A percentile compares a stretch with the other conserved stretches of the same genome.
These are phyloP conservation scores for Giardia muris DNA, from an alignment of 208 protist genomes.

Conservation along the genomic window DNA sequence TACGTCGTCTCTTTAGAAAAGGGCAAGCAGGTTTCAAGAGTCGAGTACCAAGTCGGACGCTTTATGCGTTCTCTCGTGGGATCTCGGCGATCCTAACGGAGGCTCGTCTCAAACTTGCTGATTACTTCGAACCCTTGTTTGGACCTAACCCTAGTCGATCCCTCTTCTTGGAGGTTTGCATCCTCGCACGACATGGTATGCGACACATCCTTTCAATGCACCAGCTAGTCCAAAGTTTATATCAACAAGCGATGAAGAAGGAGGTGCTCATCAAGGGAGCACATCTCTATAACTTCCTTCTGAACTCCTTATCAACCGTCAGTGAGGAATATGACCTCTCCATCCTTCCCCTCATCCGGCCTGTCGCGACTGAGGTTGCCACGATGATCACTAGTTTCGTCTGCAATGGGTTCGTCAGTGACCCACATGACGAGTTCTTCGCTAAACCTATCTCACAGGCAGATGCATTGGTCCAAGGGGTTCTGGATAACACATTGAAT, in stretches of 20 bases:
- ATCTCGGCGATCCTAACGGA: background rate
- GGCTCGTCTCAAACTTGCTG: background rate
- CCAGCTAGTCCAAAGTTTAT: background rate
- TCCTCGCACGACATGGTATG: background rate
- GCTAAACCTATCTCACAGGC: background rate
- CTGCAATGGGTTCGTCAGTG: background rate
- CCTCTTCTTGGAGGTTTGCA: background rate
- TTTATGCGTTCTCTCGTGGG: background rate
- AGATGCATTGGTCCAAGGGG: background rate
- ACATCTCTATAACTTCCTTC: background rate
- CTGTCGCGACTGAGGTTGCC: background rate
- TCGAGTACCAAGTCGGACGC: background rate
- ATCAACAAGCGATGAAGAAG: background rate
- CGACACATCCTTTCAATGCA: background rate
- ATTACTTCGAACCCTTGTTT: background rate
- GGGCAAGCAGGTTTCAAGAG: background rate
- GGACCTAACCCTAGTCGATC: background rate
- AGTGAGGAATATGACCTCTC: background rate
- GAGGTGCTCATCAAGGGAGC: background rate
- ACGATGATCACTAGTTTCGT: background rate
- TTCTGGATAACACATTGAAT: background rate
- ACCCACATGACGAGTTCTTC: background rate
- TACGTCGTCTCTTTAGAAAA: background rate
- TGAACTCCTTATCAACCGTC: background rate
- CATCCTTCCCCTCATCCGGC: background rate